phyloP scores from a whole-genome alignment of 73 alveolate genomes.

The Symbiodinium natans region DNA sequence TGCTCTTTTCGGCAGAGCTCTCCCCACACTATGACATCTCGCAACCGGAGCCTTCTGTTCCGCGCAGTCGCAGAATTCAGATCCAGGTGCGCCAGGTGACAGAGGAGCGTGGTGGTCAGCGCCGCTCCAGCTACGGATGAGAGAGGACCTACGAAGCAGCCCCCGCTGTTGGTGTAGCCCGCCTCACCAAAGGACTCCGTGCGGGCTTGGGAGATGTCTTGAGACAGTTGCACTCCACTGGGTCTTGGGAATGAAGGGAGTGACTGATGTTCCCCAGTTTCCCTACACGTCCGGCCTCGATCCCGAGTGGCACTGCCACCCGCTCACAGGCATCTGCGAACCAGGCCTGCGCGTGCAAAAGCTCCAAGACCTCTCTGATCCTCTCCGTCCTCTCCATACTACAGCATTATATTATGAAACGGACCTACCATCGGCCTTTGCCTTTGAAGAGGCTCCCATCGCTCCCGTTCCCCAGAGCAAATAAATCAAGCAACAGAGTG shows the following conservation, averaged over 20 bases:
- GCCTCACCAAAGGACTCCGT: neutral
- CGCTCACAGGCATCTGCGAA: slow-evolving; percentile 53
- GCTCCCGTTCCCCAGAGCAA: too few species aligned
- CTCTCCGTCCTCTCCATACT: too few species aligned
- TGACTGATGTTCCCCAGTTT: neutral
- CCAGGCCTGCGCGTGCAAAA: slow-evolving; percentile 47
- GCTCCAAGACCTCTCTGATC: too few species aligned
- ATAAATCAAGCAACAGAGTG: too few species aligned
- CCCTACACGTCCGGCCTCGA: neutral
- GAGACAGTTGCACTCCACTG: too few species aligned
- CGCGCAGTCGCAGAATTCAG: neutral
- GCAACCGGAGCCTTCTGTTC: too few species aligned
- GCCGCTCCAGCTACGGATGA: neutral
- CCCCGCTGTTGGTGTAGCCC: neutral
- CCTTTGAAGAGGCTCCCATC: too few species aligned
- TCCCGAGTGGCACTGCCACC: slow-evolving; percentile 59
- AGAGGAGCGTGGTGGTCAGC: neutral
- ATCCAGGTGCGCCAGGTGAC: neutral
- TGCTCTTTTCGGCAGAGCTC: too few species aligned
- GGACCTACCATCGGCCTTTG: too few species aligned
- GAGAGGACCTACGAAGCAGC: slow-evolving; percentile 4
- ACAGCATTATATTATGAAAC: too few species aligned
- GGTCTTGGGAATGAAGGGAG: neutral
- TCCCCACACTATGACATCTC: too few species aligned
- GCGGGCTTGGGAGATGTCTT: too few species aligned